Evolutionary conservation across 2,329 filamentous ascomycete genomes (phyloP), one percentile per base, ranked within the genome.

Genomic region (Pseudogymnoascus sp.): DNA sequence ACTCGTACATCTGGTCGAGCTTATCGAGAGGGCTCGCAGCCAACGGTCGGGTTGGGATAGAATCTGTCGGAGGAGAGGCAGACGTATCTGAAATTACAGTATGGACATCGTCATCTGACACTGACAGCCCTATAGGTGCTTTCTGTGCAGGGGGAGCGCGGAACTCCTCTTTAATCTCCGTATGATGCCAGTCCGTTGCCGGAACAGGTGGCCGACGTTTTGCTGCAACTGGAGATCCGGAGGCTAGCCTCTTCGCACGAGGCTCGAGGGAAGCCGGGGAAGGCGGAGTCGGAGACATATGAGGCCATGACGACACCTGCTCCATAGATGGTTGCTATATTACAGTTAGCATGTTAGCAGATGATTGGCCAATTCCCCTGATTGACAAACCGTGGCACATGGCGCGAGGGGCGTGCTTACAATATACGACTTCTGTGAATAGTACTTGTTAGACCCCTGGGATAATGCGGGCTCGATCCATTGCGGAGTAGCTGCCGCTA

Each of bases 1-100:
- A 97, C 76, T 98, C 93, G 73, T 97, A 97, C 16, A 97, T 78
- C 67, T 60, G 56, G 56, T 60, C 56, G 14, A 60, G 43, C 43
- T 53, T 53, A 24, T 53, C 43, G 24, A 53, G 43, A 31, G 43
- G 43, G 43, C 43, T 53, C 7, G 43, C 14, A 53, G 24, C 43
- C 43, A 53, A 53, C 14, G 43, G 43, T n/a, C 43, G 10, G 4
- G 43, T 53, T 28, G 43, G 43, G 14, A 53, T 53, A 16, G 43
- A 53, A 53, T 53, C 43, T 11, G 43, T 53, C 14, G 43, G 43
- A 8, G 43, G 43, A 16, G 43, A 53, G 24, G 43, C 43, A 8
- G 43, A 53, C 11, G 43, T 53, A 53, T 53, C 43, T 28, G 43
- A 53, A 28, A 53, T 78, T 66, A 81, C 82, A 19, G 82, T 74